Base-by-base conservation (phyloP, 2,329 filamentous ascomycete genomes). In the Trichophyton verrucosum region DNA sequence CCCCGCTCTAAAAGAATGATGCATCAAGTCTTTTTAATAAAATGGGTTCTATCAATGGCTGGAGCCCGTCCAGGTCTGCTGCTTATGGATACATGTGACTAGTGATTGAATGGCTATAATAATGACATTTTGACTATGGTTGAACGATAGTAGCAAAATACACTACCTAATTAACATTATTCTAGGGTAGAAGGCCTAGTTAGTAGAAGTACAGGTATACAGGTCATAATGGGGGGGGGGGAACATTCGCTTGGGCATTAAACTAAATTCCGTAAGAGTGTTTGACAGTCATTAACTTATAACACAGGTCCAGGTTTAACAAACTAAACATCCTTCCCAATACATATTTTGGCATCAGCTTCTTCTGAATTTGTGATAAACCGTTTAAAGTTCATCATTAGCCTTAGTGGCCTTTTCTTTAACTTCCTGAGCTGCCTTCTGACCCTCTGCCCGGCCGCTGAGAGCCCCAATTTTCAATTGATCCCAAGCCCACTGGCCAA, bases 401-500 rank as follows among this genome's bases (percentile, higher is more conserved):
- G 57, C 57, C 11, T 61, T 47, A 0, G 64, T 61, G 1, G 77
- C 80, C 64, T 71, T 73, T 60, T 73, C 68, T 63, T 73, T 73
- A 38, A 68, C 71, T 61, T 72, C 69, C 63, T 80, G 75, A n/a
- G 74, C 75, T 30, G 73, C 77, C 61, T 78, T 76, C 65, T 80
- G 73, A n/a, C 74, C 77, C 64, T 80, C 72, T 38, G 75, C 74
- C 33, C 75, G 71, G 40, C 77, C 78, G 60, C 72, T 74, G n/a
- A 76, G 71, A 57, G 77, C 76, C 36, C 77, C 78, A 40, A 78
- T 71, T 68, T 73, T 77, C 59, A 81, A 63, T 68, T 81, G 77
- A 40, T 78, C 74, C 61, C 79, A 60, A 24, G 77, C 66, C 79
- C 79, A 82, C 65, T 78, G 71, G 22, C 73, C 66, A 47, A 72